Percentiles rank a stretch among this genome's conserved stretches.
Conservation (phyloP, 2,329 filamentous ascomycete species). For the Graphilbum fragrans region DNA sequence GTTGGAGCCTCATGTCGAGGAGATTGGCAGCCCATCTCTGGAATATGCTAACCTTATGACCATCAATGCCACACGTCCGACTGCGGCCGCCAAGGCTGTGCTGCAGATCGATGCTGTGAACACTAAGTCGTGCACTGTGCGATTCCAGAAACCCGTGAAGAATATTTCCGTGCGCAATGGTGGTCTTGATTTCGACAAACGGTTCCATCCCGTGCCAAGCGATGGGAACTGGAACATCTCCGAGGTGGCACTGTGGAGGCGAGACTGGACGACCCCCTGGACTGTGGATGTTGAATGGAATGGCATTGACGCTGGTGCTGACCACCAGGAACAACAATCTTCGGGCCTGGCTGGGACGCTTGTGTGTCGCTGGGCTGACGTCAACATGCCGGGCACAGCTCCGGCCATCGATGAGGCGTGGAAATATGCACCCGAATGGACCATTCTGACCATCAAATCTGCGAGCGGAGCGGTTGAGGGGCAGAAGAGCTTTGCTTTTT, state of each 20-base stretch:
- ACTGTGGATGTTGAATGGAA: constrained; percentile 61
- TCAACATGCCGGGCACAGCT: constrained; percentile 57
- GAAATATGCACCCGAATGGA: constrained; percentile 70
- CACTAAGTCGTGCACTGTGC: constrained; percentile 65
- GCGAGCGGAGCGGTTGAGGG: constrained; percentile 73
- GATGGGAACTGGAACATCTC: constrained; percentile 38
- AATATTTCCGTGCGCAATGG: constrained; percentile 50
- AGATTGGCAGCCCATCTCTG: constrained; percentile 51
- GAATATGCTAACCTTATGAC: constrained; percentile 48
- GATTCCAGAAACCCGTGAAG: constrained; percentile 56
- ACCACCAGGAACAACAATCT: constrained; percentile 5
- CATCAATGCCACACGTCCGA: constrained; percentile 42
- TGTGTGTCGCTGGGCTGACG: constrained; percentile 80
- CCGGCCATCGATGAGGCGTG: constrained; percentile 74
- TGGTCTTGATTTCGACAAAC: constrained; percentile 43
- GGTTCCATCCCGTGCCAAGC: constrained; percentile 38
- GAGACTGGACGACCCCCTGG: constrained; percentile 69
- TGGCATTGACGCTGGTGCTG: constrained; percentile 11
- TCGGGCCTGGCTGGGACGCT: constrained; percentile 48
- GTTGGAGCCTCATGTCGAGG: constrained; percentile 16
- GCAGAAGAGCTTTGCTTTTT: constrained; percentile 54
- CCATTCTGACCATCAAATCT: constrained; percentile 56
- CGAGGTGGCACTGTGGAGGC: constrained; percentile 68
- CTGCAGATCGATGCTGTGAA: constrained; percentile 61
- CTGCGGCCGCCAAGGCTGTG: constrained; percentile 33